These are phyloP conservation scores for Rhizoclosmatium hyalinum DNA, from an alignment of 371 early-diverging fungal species.

Conservation along the genomic window DNA sequence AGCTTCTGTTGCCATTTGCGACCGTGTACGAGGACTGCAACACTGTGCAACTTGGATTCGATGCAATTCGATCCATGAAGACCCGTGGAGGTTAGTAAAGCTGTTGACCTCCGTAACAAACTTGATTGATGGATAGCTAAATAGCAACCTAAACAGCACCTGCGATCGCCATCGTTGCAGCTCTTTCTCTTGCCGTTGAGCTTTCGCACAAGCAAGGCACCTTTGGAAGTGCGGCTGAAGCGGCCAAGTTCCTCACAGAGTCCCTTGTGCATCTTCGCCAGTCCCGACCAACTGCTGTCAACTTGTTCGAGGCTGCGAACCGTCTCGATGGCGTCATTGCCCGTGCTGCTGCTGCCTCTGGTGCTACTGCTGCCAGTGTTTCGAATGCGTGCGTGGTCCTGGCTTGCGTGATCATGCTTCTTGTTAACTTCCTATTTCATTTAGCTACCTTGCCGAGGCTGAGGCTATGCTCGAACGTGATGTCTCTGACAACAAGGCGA, in stretches of 20 bases:
- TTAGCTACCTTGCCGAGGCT: constrained; percentile 71
- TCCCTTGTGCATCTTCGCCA: constrained; percentile 74
- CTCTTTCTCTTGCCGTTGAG: constrained; percentile 88
- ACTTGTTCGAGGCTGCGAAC: constrained; percentile 90
- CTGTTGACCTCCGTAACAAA: background rate
- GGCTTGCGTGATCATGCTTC: constrained; percentile 47
- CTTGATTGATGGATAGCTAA: background rate
- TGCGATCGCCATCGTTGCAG: constrained; percentile 97
- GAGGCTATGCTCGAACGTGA: constrained; percentile 87
- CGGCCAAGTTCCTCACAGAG: constrained; percentile 59
- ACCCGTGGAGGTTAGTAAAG: constrained; percentile 52
- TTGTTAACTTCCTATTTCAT: background rate
- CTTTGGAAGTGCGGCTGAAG: constrained; percentile 54
- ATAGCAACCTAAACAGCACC: constrained; percentile 62
- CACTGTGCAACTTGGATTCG: constrained; percentile 78
- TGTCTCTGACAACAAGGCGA: constrained; percentile 84
- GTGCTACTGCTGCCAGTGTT: constrained; percentile 42
- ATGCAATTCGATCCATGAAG: constrained; percentile 93
- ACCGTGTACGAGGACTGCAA: constrained; percentile 77
- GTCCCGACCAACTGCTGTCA: constrained; percentile 96
- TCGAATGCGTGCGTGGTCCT: constrained; percentile 70
- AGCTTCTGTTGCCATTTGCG: constrained; percentile 89
- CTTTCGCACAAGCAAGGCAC: constrained; percentile 18
- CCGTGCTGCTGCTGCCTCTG: constrained; percentile 34
- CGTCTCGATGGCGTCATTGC: constrained; percentile 65